Evolutionary conservation across 805 yeast genomes (phyloP).

Genomic region (Candida chauliodis): DNA sequence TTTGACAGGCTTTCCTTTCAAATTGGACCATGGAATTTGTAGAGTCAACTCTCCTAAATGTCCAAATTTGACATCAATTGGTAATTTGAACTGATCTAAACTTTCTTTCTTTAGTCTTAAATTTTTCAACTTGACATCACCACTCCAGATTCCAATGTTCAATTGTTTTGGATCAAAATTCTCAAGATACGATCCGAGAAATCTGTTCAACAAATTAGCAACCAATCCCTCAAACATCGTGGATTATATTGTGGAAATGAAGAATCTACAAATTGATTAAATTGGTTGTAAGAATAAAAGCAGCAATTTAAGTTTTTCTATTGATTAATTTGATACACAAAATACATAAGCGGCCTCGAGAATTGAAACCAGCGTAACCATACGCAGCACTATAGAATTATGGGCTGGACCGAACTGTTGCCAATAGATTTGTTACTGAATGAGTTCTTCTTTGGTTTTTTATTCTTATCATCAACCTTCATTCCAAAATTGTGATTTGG

Average conservation of each 20-base stretch:
- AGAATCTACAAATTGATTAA: too few relatives aligned
- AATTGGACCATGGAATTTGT: slow-evolving; percentile 95
- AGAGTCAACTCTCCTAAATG: slow-evolving; percentile 83
- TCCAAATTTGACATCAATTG: slow-evolving; percentile 85
- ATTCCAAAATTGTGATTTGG: too few relatives aligned
- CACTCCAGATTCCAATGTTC: slow-evolving; percentile 96
- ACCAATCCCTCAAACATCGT: slow-evolving; percentile 64
- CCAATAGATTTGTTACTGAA: slow-evolving; percentile 4
- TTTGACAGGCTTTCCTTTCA: slow-evolving; percentile 89
- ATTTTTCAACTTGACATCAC: slow-evolving; percentile 84
- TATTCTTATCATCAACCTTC: neutral
- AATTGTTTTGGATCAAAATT: slow-evolving; percentile 94
- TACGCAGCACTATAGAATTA: slow-evolving; percentile 2
- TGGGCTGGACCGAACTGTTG: slow-evolving; percentile 3
- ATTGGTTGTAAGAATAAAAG: too few relatives aligned
- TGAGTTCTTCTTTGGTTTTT: slow-evolving; percentile 5
- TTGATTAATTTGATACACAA: too few relatives aligned
- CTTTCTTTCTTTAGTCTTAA: slow-evolving; percentile 83
- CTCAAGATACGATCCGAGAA: slow-evolving; percentile 76
- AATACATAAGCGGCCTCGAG: too few relatives aligned
- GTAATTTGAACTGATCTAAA: slow-evolving; percentile 78
- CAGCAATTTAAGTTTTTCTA: neutral
- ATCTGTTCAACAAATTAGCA: slow-evolving; percentile 58
- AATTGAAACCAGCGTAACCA: neutral
- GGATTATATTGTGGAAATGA: too few relatives aligned